Percentiles rank a stretch among this genome's conserved stretches.
phyloP scores from a whole-genome alignment of 2,329 filamentous ascomycete species.

The Talaromyces sp. region DNA sequence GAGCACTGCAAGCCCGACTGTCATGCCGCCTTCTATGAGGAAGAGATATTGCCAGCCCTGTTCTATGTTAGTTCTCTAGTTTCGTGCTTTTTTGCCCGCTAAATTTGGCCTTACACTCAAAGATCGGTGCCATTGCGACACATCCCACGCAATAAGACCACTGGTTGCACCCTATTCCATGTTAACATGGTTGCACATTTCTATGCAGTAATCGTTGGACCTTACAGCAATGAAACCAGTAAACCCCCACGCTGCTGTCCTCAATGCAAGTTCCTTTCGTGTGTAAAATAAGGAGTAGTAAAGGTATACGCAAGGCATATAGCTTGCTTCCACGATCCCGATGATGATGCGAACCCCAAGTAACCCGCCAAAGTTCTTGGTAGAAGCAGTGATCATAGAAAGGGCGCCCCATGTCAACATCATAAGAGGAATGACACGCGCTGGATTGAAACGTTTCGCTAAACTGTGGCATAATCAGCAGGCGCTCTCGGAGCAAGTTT shows the following conservation, averaged over 20 bases:
- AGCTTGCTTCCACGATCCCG: constrained; percentile 18
- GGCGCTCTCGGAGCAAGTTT: background rate
- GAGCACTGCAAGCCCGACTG: constrained; percentile 21
- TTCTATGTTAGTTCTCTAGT: background rate
- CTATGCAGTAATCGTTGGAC: background rate
- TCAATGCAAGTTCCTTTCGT: constrained; percentile 38
- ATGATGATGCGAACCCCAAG: constrained; percentile 9
- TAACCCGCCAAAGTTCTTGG: constrained; percentile 12
- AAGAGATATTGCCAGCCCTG: constrained; percentile 12
- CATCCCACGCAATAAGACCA: constrained; percentile 29
- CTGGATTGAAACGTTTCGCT: constrained; percentile 11
- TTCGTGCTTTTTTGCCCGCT: background rate
- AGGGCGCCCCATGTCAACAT: constrained; percentile 22
- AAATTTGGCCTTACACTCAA: background rate
- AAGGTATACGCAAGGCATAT: constrained; percentile 45
- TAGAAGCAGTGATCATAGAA: constrained; percentile 10
- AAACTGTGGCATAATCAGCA: constrained; percentile 18
- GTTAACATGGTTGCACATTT: background rate
- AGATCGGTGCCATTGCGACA: constrained; percentile 9
- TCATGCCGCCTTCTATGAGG: constrained; percentile 11
- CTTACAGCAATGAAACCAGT: constrained; percentile 27
- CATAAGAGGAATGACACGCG: constrained; percentile 8
- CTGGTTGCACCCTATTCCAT: constrained; percentile 25
- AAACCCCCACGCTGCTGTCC: constrained; percentile 45
- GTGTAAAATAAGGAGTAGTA: constrained; percentile 49